phyloP scores from a whole-genome alignment of 2,329 filamentous ascomycete genomes.

The Penicillium sp. region DNA sequence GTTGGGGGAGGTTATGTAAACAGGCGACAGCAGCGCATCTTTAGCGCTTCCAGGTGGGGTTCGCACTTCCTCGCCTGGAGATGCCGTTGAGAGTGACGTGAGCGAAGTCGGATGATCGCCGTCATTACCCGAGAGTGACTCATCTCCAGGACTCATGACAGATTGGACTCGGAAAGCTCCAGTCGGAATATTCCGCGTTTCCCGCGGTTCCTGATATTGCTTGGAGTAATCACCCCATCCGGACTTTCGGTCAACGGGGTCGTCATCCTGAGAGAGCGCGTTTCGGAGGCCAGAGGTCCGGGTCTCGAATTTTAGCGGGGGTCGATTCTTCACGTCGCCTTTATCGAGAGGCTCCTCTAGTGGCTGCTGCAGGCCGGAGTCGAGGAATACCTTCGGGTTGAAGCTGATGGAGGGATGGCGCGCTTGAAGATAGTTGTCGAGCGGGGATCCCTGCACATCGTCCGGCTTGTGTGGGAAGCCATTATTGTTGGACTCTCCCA shows the following conservation, averaged over 20 bases:
- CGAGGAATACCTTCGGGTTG: conserved; percentile 39
- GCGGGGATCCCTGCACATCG: conserved; percentile 35
- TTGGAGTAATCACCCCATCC: conserved; percentile 21
- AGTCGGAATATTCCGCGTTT: conserved; percentile 27
- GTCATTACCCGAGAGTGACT: conserved; percentile 22
- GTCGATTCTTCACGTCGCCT: conserved; percentile 23
- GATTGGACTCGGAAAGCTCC: conserved; percentile 24
- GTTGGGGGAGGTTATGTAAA: conserved; percentile 36
- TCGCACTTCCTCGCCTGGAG: conserved; percentile 39
- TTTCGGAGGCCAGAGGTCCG: conserved; percentile 35
- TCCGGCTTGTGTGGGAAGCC: conserved; percentile 37
- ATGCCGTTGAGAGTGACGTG: conserved; percentile 44
- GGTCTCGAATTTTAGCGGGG: conserved; percentile 28
- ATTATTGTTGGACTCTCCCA: conserved; percentile 22
- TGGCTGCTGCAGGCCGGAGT: conserved; percentile 36
- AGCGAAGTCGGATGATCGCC: conserved; percentile 41
- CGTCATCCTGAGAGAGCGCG: conserved; percentile 34
- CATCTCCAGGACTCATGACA: conserved; percentile 22
- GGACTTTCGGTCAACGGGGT: conserved; percentile 16
- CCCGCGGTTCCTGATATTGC: conserved; percentile 23
- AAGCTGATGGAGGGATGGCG: conserved; percentile 43
- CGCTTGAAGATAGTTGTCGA: conserved; percentile 41
- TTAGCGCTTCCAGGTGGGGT: conserved; percentile 39
- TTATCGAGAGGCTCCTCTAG: conserved; percentile 40
- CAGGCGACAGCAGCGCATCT: conserved; percentile 37